A percentile compares a stretch with the other conserved stretches of the same genome.
These are phyloP conservation scores for Nowakowskiella sp. DNA, from an alignment of 192 early-diverging fungal genomes.

Conservation along the genomic window DNA sequence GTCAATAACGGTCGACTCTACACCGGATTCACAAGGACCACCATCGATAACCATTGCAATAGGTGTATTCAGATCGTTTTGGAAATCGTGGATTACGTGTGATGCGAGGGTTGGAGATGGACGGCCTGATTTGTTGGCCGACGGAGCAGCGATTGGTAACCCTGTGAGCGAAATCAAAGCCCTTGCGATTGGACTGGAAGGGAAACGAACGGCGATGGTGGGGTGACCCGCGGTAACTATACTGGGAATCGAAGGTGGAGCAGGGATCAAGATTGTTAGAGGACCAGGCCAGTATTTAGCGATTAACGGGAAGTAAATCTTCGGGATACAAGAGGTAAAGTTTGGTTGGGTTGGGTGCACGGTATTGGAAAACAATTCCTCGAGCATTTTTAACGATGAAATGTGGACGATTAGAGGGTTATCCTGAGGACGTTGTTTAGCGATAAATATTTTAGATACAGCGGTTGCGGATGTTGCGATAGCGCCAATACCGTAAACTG, in stretches of 20 bases:
- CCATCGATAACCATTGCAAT: conserved; percentile 87
- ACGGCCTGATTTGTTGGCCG: conserved; percentile 92
- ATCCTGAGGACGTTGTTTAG: conserved; percentile 87
- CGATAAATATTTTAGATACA: conserved; percentile 67
- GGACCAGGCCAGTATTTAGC: conserved; percentile 85
- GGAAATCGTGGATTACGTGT: conserved; percentile 85
- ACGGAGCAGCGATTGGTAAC: conserved; percentile 91
- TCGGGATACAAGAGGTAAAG: conserved; percentile 56
- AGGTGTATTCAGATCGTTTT: conserved; percentile 67
- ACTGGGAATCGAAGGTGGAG: conserved; percentile 59
- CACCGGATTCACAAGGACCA: conserved; percentile 77
- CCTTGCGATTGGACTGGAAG: conserved; percentile 82
- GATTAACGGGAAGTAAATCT: conserved; percentile 61
- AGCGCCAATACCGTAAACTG: conserved; percentile 94
- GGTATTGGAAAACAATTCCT: too few species aligned
- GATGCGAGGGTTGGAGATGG: conserved; percentile 87
- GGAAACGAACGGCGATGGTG: conserved; percentile 87
- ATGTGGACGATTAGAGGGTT: conserved; percentile 98
- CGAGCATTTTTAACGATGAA: conserved; percentile 81
- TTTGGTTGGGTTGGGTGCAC: too few species aligned
- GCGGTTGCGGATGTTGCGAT: conserved; percentile 66
- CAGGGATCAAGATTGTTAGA: conserved; percentile 80
- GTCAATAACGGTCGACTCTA: conserved; percentile 93
- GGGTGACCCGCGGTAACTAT: conserved; percentile 74
- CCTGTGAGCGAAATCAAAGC: conserved; percentile 76